Conservation (phyloP, 1,139 yeast species). For the Tardiomyces digboiensis region DNA sequence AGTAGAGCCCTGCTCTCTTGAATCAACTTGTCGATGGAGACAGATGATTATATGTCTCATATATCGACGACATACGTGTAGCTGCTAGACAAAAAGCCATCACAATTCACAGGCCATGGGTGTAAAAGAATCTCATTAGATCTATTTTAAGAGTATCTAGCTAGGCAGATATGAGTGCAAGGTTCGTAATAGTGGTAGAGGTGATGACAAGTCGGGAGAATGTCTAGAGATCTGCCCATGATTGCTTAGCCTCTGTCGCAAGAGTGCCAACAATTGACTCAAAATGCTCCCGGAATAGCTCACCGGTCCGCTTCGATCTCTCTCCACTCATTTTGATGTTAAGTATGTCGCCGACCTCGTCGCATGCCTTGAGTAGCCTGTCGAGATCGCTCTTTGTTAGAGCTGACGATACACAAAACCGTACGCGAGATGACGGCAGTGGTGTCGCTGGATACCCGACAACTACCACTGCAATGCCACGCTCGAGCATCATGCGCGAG, state of each 20-base stretch:
- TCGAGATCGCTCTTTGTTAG: conserved; percentile 93
- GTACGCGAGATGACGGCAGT: conserved; percentile 76
- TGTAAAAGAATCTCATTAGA: too few species aligned
- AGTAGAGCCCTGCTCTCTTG: too few species aligned
- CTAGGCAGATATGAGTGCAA: too few species aligned
- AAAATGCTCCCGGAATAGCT: conserved; percentile 9
- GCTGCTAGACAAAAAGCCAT: too few species aligned
- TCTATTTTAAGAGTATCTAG: too few species aligned
- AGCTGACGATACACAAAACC: conserved; percentile 89
- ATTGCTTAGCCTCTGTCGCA: conserved; percentile 10
- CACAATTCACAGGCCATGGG: too few species aligned
- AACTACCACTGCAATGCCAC: conserved; percentile 87
- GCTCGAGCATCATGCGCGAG: conserved; percentile 68
- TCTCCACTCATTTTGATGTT: background rate
- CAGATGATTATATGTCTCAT: too few species aligned
- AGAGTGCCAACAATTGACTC: conserved; percentile 12
- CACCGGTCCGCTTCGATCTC: conserved; percentile 7
- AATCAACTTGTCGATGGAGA: too few species aligned
- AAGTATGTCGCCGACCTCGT: conserved; percentile 63
- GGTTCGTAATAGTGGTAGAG: too few species aligned
- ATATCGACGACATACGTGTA: too few species aligned
- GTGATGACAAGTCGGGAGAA: too few species aligned
- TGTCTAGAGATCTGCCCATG: conserved; percentile 3
- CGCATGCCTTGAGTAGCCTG: conserved; percentile 57
- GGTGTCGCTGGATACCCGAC: conserved; percentile 99